Evolutionary conservation across 257 asterid species (phyloP).

Genomic region (Forsythia suspensa): DNA sequence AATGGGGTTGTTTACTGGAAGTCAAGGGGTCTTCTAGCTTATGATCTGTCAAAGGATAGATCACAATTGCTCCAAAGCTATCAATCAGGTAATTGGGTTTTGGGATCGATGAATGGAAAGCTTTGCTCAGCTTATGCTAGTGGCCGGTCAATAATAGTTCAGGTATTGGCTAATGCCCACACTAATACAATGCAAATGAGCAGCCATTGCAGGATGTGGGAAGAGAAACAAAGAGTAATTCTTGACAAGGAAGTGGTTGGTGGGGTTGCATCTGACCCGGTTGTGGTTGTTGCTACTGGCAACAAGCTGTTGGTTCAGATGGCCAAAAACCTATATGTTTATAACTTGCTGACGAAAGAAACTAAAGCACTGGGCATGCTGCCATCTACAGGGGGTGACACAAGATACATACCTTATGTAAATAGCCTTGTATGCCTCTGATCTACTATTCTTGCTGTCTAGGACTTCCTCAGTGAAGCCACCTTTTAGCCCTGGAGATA

Average conservation of each 20-base stretch:
- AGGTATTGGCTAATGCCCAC: slow-evolving; percentile 30
- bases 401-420: slow-evolving; percentile 40
- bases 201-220: slow-evolving; percentile 25
- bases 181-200: slow-evolving; percentile 40
- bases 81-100: not conserved
- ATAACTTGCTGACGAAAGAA: slow-evolving; percentile 27
- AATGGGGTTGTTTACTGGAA: slow-evolving; percentile 46
- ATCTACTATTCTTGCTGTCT: not conserved
- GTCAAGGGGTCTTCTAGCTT: slow-evolving; percentile 26
- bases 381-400: not conserved
- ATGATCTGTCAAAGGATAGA: slow-evolving; percentile 47
- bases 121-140: slow-evolving; percentile 26
- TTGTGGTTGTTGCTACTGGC: slow-evolving; percentile 20
- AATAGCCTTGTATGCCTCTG: slow-evolving; percentile 47
- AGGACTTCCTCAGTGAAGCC: not conserved
- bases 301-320: slow-evolving; percentile 29
- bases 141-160: not conserved
- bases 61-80: slow-evolving; percentile 25
- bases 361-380: slow-evolving; percentile 17
- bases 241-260: slow-evolving; percentile 25
- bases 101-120: slow-evolving; percentile 43
- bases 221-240: not conserved
- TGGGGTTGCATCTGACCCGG: not conserved
- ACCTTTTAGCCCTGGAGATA: not conserved
- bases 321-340: slow-evolving; percentile 11